phyloP scores from a whole-genome alignment of 2,329 filamentous ascomycete species.

The Alternaria tenuissima region DNA sequence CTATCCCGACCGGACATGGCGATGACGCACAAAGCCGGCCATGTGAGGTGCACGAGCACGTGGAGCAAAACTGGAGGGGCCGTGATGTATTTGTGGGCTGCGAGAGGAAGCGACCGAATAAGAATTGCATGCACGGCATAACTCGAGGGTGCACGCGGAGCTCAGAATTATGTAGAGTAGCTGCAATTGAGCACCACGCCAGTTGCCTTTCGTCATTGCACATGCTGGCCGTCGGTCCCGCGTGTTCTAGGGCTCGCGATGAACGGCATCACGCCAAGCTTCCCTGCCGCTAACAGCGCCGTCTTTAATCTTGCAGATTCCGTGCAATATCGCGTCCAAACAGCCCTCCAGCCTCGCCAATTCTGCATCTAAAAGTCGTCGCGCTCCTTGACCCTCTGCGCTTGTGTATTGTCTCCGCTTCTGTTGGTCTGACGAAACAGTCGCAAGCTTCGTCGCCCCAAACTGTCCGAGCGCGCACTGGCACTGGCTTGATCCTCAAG shows the following conservation, averaged over 20 bases:
- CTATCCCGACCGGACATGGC: neutral
- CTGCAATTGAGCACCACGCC: conserved; percentile 24
- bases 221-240: conserved; percentile 17
- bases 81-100: conserved; percentile 7
- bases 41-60: conserved; percentile 25
- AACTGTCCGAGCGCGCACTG: conserved; percentile 33
- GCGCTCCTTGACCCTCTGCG: conserved; percentile 13
- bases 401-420: conserved; percentile 20
- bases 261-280: conserved; percentile 21
- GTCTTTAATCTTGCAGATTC: conserved; percentile 18
- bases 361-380: conserved; percentile 15
- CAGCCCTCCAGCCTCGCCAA: conserved; percentile 31
- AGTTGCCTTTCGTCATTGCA: conserved; percentile 29
- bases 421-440: conserved; percentile 5
- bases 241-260: conserved; percentile 10
- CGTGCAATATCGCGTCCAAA: conserved; percentile 15
- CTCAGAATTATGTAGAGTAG: neutral
- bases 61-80: conserved; percentile 29
- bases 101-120: conserved; percentile 2
- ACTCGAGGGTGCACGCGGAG: conserved; percentile 20
- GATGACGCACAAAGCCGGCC: conserved; percentile 12
- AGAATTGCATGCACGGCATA: conserved; percentile 21
- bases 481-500: conserved; percentile 7
- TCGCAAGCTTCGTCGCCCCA: conserved; percentile 29
- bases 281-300: conserved; percentile 20